Evolutionary conservation across 805 yeast species (phyloP), one percentile per base, ranked within the genome.

Genomic region (Candida qinlingensis): DNA sequence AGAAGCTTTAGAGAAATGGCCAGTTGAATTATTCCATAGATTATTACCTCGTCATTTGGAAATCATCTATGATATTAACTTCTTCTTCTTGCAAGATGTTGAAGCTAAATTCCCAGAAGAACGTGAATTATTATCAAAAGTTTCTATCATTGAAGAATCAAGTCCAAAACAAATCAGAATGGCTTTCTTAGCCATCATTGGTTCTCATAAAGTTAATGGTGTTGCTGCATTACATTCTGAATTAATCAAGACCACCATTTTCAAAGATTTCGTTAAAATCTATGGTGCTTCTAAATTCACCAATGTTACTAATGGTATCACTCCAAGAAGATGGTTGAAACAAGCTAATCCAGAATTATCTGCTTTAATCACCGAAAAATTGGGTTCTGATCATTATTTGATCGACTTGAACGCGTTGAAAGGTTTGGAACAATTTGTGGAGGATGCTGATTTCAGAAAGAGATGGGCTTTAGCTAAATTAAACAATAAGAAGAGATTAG

Each of bases 1-100:
- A 52, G 97, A 90, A 73, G 97, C 97, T 26, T 75, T 91, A 54
- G 97, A 90, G 72, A 91, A 87, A 71, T 90, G 97, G 97, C 96
- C 96, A 7, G 83, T 91, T 50, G 85, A 85, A 48, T 72, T 90
- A 55, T 71, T 90, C 54, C 87, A 85, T 41, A 82, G 77, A 59
- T 69, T 90, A 65, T 77, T 90, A 56, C 97, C 97, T 52, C 80
- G 97, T 67, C 97, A 90, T 69, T 70, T 90, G 72, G 95, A 90
- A 68, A 86, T 90, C 59, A 83, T 91, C 60, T 90, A 87, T 66
- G 92, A 87, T 51, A 85, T 90, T 68, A 90, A 90, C 69, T 76
- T 80, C 69, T 76, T 65, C 68, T 91, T 90, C 73, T 76, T 90
- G 66, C 83, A 90, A 67, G 62, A 67, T 29, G 96, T 90, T 39